Percentiles rank a stretch among this genome's conserved stretches.
phyloP scores from a whole-genome alignment of 306 rosid species.

The Hippophae rhamnoides region DNA sequence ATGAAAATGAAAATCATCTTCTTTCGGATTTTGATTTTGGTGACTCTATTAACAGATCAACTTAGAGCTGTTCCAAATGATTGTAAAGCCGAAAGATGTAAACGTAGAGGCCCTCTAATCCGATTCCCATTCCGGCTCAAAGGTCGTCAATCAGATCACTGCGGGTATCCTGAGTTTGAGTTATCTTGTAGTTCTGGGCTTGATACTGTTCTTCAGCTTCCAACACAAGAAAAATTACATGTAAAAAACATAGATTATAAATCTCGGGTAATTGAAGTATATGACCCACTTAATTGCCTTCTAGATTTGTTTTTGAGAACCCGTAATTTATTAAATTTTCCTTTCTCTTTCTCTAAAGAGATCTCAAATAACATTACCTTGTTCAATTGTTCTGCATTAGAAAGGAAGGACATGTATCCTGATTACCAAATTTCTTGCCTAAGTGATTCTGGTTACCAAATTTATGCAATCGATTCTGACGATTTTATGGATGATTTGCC shows the following conservation, averaged over 20 bases:
- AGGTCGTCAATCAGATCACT: not conserved
- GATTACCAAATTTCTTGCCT: not conserved
- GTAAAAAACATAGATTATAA: too few relatives aligned
- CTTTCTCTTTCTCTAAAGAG: not conserved
- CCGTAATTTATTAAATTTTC: not conserved
- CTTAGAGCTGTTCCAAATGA: too few relatives aligned
- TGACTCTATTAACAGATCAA: too few relatives aligned
- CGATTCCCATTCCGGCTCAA: conserved; percentile 18
- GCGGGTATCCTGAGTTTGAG: too few relatives aligned
- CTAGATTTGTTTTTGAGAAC: not conserved
- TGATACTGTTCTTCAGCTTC: too few relatives aligned
- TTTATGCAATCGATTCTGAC: not conserved
- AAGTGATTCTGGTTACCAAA: not conserved
- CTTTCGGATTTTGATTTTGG: too few relatives aligned
- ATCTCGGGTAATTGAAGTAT: too few relatives aligned
- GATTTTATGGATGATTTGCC: not conserved
- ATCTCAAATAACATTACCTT: not conserved
- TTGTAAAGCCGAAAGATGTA: too few relatives aligned
- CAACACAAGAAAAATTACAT: too few relatives aligned
- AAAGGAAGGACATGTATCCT: not conserved
- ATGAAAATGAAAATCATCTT: too few relatives aligned
- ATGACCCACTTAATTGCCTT: not conserved
- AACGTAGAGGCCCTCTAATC: conserved; percentile 1
- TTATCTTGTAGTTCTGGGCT: too few relatives aligned
- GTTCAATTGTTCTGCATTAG: conserved; percentile 8